Conservation (phyloP, 2,329 filamentous ascomycete species). For the Fusarium sp. region DNA sequence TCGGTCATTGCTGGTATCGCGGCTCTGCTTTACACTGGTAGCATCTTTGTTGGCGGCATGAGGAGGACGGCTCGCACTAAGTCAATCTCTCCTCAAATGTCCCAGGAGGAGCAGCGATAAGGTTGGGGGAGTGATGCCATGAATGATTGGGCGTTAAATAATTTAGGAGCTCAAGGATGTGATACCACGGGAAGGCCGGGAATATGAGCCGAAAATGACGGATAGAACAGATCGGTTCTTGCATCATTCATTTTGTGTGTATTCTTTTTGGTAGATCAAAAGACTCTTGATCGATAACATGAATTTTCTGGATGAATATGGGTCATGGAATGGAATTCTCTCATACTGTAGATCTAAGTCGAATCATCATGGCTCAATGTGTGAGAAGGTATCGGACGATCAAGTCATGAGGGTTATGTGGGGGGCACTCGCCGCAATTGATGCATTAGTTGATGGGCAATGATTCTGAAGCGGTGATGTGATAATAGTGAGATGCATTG, state of each 20-base stretch:
- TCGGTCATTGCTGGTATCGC: slow-evolving; percentile 65
- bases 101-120: slow-evolving; percentile 33
- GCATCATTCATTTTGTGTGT: not conserved
- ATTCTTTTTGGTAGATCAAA: not conserved
- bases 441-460: not conserved
- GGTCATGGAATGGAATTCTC: not conserved
- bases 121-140: not conserved
- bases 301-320: not conserved
- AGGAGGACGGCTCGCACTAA: slow-evolving; percentile 26
- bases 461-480: not conserved
- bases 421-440: not conserved
- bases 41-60: slow-evolving; percentile 33
- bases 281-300: not conserved
- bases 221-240: not conserved
- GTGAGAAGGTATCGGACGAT: not conserved
- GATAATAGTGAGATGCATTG: not conserved
- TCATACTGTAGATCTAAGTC: not conserved
- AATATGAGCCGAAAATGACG: not conserved
- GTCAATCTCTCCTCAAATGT: slow-evolving; percentile 43
- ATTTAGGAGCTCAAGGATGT: slow-evolving; percentile 17
- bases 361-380: not conserved
- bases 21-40: slow-evolving; percentile 57
- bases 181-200: slow-evolving; percentile 29
- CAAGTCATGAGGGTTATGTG: not conserved
- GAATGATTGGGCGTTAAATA: slow-evolving; percentile 10